These are phyloP conservation scores for Teunomyces panamensis DNA, from an alignment of 805 yeast genomes.

Conservation along the genomic window DNA sequence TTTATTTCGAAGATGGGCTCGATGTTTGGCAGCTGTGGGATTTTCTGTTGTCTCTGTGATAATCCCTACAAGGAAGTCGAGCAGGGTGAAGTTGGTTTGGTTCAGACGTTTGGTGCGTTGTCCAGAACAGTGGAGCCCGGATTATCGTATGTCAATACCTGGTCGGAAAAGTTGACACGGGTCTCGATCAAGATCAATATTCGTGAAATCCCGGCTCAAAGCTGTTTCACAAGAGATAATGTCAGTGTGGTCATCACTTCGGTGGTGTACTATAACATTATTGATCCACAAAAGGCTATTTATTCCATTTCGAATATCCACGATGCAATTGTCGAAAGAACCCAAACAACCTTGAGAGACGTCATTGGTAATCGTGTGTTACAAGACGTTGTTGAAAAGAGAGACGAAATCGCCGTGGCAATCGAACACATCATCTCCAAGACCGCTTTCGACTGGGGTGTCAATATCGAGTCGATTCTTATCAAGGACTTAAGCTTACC, in stretches of 20 bases:
- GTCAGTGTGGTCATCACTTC: constrained; percentile 61
- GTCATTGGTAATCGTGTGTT: constrained; percentile 63
- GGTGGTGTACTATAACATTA: constrained; percentile 63
- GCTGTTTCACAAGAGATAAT: constrained; percentile 69
- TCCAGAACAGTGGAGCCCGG: constrained; percentile 70
- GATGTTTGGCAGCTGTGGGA: constrained; percentile 51
- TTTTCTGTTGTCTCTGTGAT: constrained; percentile 54
- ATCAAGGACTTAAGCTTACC: constrained; percentile 65
- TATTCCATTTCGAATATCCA: constrained; percentile 55
- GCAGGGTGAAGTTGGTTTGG: constrained; percentile 68
- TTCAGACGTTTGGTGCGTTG: constrained; percentile 65
- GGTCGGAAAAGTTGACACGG: constrained; percentile 51
- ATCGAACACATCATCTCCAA: constrained; percentile 59
- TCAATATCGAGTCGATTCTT: constrained; percentile 60
- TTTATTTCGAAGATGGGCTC: constrained; percentile 42
- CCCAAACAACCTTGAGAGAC: constrained; percentile 71
- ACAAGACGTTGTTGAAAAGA: constrained; percentile 70
- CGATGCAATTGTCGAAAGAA: constrained; percentile 59
- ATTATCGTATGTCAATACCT: constrained; percentile 59
- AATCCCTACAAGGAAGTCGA: constrained; percentile 60
- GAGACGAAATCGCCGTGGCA: constrained; percentile 67
- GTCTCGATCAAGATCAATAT: constrained; percentile 59
- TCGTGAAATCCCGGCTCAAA: constrained; percentile 62
- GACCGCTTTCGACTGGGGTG: constrained; percentile 71
- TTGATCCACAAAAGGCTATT: constrained; percentile 65